Base-by-base conservation (phyloP, 495 filamentous ascomycete genomes). In the Daldinia concentrica region DNA sequence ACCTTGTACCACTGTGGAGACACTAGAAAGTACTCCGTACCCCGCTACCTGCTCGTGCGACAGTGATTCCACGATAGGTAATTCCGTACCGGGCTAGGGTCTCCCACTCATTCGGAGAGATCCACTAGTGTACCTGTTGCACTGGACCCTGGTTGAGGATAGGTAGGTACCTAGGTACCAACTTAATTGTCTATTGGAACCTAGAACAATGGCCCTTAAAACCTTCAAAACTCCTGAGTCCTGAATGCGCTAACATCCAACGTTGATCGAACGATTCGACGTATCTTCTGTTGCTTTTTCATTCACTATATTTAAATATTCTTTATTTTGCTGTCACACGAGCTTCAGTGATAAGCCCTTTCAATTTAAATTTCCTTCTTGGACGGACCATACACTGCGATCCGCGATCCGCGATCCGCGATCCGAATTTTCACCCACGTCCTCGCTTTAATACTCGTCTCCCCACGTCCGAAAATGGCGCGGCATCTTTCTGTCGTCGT, bases 401-500 rank as follows among this genome's bases (percentile, higher is more conserved):
- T 30, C 26, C n/a, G n/a, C n/a, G n/a, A n/a, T n/a, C 9, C 6
- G 26, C 50, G 50, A 29, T 30, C 26, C 6, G 50, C 15, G 24
- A 29, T n/a, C 30, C 50, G 11, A 27, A 17, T 14, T 30, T 30
- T 6, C 26, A 11, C 1, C 43, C 26, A 24, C 50, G 12, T 3
- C 15, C 15, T 30, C 6, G 30, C 24, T 14, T 54, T 17, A n/a
- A 36, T 0, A 7, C n/a, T 19, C 30, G 29, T 17, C 11, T 57
- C 17, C 29, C n/a, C 29, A 57, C 30, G n/a, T 57, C 36, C 50
- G 19, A 54, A 30, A 56, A 78, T 78, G 76, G 71, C 76, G 58
- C 65, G 76, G 37, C 74, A 78, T 62, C 52, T 78, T 17, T 70
- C 76, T 19, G 70, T 78, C 48, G 58, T 78, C 61, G 60, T 76